Evolutionary conservation across 768 basidiomycete genomes (phyloP).

Genomic region (Collybia nuda): DNA sequence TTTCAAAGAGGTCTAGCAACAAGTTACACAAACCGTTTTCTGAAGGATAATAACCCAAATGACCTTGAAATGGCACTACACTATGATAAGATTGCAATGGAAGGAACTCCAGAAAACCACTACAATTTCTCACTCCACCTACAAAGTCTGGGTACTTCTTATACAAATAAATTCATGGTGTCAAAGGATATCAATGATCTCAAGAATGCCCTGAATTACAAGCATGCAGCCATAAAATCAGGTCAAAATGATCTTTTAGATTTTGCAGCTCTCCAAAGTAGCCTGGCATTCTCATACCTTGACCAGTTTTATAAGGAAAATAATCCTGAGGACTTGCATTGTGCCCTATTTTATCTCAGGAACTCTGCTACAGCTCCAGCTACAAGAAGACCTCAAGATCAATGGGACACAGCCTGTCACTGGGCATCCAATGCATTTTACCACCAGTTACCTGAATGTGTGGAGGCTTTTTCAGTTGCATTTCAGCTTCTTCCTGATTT

Average conservation of each 20-base stretch:
- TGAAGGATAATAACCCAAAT: background rate
- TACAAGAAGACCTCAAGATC: slow-evolving; percentile 5
- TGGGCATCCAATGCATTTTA: background rate
- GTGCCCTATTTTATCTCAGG: background rate
- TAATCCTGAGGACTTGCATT: slow-evolving; percentile 1
- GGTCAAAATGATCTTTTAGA: background rate
- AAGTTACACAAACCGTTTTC: background rate
- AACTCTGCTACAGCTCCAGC: slow-evolving; percentile 4
- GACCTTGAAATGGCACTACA: background rate
- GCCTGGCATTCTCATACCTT: background rate
- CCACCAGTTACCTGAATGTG: background rate
- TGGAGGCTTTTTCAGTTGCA: background rate
- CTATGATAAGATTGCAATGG: background rate
- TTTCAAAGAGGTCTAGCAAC: background rate
- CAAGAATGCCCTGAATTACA: background rate
- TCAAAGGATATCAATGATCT: background rate
- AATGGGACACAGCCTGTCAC: background rate
- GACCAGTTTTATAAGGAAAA: background rate
- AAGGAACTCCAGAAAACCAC: background rate
- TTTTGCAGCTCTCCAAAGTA: background rate
- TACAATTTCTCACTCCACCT: background rate
- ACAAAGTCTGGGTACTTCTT: background rate
- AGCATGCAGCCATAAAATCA: background rate
- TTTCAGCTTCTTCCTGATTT: background rate
- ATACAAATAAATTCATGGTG: background rate